A percentile compares a stretch with the other conserved stretches of the same genome.
These are phyloP conservation scores for Favolaschia claudopus DNA, from an alignment of 768 basidiomycete genomes.

Conservation along the genomic window DNA sequence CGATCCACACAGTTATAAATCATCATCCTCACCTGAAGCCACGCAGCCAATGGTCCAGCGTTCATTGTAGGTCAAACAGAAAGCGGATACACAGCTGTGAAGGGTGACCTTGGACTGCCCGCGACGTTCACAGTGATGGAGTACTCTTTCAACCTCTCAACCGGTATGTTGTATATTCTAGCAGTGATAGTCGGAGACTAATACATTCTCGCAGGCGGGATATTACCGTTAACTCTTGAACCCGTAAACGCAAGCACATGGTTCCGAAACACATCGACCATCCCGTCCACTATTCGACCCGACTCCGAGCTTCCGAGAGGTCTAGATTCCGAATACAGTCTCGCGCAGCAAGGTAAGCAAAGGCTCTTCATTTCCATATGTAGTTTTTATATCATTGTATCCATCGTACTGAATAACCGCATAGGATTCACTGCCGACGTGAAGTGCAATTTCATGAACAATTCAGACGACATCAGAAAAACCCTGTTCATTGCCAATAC, in stretches of 20 bases:
- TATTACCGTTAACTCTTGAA: too few relatives aligned
- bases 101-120: constrained; percentile 13
- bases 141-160: constrained; percentile 5
- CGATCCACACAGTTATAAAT: too few relatives aligned
- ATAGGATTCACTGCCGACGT: constrained; percentile 9
- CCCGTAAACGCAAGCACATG: too few relatives aligned
- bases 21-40: too few relatives aligned
- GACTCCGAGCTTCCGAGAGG: too few relatives aligned
- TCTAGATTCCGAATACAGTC: background rate
- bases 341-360: constrained; percentile 5
- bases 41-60: too few relatives aligned
- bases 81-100: constrained; percentile 9
- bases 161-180: background rate
- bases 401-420: too few relatives aligned
- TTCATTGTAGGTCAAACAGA: too few relatives aligned
- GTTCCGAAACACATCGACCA: too few relatives aligned
- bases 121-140: constrained; percentile 3
- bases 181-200: too few relatives aligned
- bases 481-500: background rate
- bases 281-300: too few relatives aligned
- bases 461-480: background rate
- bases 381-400: background rate
- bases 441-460: background rate
- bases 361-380: background rate
- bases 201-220: constrained; percentile 1